Evolutionary conservation across 2,329 filamentous ascomycete genomes (phyloP).

Genomic region (Drechslera avenae): DNA sequence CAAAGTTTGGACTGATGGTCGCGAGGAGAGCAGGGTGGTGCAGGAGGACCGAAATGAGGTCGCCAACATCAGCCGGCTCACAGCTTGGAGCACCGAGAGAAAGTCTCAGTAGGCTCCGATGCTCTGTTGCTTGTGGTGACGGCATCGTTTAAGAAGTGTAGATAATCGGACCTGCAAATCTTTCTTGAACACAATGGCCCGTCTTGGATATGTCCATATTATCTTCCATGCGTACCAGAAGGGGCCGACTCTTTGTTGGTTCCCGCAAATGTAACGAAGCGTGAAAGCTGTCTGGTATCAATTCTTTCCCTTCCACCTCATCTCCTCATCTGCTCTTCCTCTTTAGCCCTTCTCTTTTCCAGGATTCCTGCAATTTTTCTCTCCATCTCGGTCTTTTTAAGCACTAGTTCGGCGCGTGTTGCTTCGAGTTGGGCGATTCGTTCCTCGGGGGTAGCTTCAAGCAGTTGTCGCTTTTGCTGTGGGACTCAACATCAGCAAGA

Average conservation of each 20-base stretch:
- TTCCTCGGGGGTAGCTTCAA: slow-evolving; percentile 59
- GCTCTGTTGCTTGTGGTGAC: neutral
- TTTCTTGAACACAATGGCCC: too few relatives aligned
- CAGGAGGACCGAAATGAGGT: neutral
- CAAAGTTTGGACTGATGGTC: neutral
- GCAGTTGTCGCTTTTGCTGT: slow-evolving; percentile 54
- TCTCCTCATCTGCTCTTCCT: slow-evolving; percentile 14
- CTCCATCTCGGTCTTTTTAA: slow-evolving; percentile 60
- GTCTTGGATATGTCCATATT: neutral
- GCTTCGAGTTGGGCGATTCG: slow-evolving; percentile 60
- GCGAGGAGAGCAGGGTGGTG: neutral
- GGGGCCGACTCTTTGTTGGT: neutral
- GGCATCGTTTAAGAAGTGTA: too few relatives aligned
- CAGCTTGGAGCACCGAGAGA: neutral
- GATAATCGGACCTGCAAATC: too few relatives aligned
- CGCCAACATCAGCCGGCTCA: neutral
- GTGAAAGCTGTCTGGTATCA: neutral
- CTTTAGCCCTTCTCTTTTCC: slow-evolving; percentile 23
- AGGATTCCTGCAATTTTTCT: slow-evolving; percentile 55
- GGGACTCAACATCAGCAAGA: neutral
- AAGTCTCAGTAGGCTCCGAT: neutral
- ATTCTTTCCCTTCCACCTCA: slow-evolving; percentile 8
- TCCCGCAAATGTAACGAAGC: neutral
- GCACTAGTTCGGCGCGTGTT: slow-evolving; percentile 55
- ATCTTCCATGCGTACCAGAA: neutral